Evolutionary conservation across 2,329 filamentous ascomycete genomes (phyloP), one percentile per base, ranked within the genome.

Genomic region (Cladophialophora exuberans): DNA sequence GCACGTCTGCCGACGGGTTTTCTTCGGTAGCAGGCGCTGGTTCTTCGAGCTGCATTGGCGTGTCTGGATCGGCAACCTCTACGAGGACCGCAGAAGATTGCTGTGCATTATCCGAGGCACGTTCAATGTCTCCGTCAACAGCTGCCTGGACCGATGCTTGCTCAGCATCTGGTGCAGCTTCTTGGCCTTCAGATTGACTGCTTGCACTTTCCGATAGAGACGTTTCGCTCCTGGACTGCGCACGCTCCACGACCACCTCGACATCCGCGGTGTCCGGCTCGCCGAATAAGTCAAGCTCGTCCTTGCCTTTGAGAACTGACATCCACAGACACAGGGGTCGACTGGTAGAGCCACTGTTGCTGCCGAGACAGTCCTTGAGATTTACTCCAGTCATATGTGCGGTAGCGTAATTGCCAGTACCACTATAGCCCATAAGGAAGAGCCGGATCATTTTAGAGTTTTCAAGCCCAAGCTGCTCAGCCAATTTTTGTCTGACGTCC

Each of bases 71-170:
- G 10, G 49, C 28, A 10, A 54, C 33, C 15, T 52, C 59, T 11
- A 35, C 30, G 5, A 22, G 28, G 15, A 53, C 39, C 20, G 47
- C 25, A 42, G 43, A 31, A 10, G 52, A 17, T 13, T 39, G 48
- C 10, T 50, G 39, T 13, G 15, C 13, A 23, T 15, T 39, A 17
- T 13, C 26, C 9, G 50, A 31, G 31, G 22, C 38, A 20, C 47
- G 50, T 23, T 50, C 48, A 9, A 62, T 6, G 38, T 56, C 57
- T 23, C 47, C 49, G 10, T 42, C 38, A 9, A 64, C 56, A 6
- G 62, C 59, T 26, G 50, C 57, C 15, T 54, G 57, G 11, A 64
- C 47, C 17, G 62, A 64, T 17, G 52, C 57, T 52, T 64, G 62
- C 35, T 64, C 60, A 10, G 35, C 45, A 46, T 64, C 62, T 3